Base-by-base conservation (phyloP, 177 flowering plant genomes). In the Vitis hybrid region DNA sequence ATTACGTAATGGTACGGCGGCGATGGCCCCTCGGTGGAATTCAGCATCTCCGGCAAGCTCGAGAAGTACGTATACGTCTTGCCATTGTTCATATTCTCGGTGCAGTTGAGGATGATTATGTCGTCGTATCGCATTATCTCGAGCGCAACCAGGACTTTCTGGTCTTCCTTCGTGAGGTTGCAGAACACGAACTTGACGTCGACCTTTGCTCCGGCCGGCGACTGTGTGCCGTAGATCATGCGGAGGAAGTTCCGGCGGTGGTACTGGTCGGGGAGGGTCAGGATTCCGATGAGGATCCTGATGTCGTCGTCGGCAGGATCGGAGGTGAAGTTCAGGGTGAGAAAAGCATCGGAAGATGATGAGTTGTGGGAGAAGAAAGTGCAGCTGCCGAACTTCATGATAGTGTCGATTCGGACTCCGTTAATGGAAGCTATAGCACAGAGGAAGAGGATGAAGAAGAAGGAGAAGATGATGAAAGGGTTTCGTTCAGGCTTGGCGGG, bases 71-170 rank as follows among this genome's bases (percentile, higher is more conserved):
- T 86, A 78, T 87, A 91, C 0, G 98, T 91, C 72, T 91, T 93
- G 32, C 98, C 98, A 4, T 76, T 82, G 78, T 93, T 86, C 98
- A 93, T 93, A 81, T 91, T 91, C 72, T 93, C 98, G 48, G 68
- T 48, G 69, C 98, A 92, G 30, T 91, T 73, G 58, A 92, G 89
- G 66, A 93, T 90, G 9, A 92, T 80, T n/a, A 91, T 84, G 64
- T 93, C 98, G 69, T 90, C 74, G 78, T 83, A 87, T 0, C 81
- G 85, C 94, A 93, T 87, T 52, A 93, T 91, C 78, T 93, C 98
- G 0, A 91, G 82, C 2, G 93, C 90, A 0, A 93, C 82, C 9
- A 89, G 80, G 13, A 83, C 75, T 46, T 61, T 80, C 60, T 93
- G 95, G 16, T 93, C 97, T 52, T 89, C 92, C 61, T 87, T 91